Base-by-base conservation (phyloP, 2,329 filamentous ascomycete species). In the Thielaviopsis euricoi region DNA sequence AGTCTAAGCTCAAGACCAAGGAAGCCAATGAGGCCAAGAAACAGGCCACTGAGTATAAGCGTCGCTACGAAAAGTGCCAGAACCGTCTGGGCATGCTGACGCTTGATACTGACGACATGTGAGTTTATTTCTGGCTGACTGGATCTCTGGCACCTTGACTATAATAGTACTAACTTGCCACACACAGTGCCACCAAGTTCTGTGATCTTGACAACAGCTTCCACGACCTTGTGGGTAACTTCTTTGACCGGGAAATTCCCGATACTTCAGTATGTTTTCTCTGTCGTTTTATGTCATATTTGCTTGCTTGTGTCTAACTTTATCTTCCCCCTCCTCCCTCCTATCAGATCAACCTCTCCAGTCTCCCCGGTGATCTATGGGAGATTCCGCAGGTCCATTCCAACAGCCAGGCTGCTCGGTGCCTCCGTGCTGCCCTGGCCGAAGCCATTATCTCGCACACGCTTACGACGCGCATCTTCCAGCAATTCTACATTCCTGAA, bases 181-280 rank as follows among this genome's bases (percentile, higher is more conserved):
- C 9, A 19, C 9, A n/a, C 19, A 60, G 58, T 52, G 55, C 55
- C 22, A 52, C 56, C 46, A 60, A 60, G 55, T 60, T 60, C 58
- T 55, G 58, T 37, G 58, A 60, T 48, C 49, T 60, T 22, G 58
- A 60, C 22, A 60, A 57, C 52, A 60, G 55, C 12, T 56, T 60
- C 33, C 58, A 60, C n/a, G 55, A 60, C n/a, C 52, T 60, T 21
- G 58, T 55, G 9, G 58, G 58, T 55, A 60, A 60, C 58, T 60
- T 60, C 33, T 60, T 60, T 22, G 49, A 26, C 22, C 58, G 51
- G 15, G 58, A 60, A 49, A 29, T 60, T 22, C 33, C 56, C 10
- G 52, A 52, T 37, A 43, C 58, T 40, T 19, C 22, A 15, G 55
- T 57, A 52, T 53, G 53, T 43, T 15, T 49, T 12, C 22, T 52